Conservation (phyloP, 768 basidiomycete genomes). For the Phaeolepiota aurea region DNA sequence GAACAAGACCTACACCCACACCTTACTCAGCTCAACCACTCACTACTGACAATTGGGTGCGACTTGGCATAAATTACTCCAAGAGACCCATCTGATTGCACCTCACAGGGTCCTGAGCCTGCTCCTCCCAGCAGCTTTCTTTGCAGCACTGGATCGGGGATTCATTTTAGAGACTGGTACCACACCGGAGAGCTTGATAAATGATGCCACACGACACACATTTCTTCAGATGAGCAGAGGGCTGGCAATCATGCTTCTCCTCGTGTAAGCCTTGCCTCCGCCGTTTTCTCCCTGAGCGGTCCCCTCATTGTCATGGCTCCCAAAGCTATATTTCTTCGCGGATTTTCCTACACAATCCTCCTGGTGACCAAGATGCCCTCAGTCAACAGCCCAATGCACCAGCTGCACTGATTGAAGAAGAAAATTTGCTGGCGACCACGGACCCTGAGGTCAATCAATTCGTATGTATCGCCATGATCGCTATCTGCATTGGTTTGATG, state of each 20-base stretch:
- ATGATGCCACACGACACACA: slow-evolving; percentile 30
- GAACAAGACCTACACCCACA: slow-evolving; percentile 66
- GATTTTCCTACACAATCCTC: slow-evolving; percentile 64
- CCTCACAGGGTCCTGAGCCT: slow-evolving; percentile 49
- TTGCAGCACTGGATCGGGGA: slow-evolving; percentile 44
- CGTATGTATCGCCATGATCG: slow-evolving; percentile 46
- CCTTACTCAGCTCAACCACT: slow-evolving; percentile 58
- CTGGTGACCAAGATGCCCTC: slow-evolving; percentile 45
- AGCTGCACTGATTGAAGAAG: slow-evolving; percentile 30
- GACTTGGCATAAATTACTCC: slow-evolving; percentile 5
- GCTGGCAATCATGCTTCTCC: slow-evolving; percentile 51
- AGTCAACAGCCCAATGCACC: slow-evolving; percentile 34
- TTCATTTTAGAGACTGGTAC: slow-evolving; percentile 9
- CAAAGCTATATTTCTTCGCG: slow-evolving; percentile 58
- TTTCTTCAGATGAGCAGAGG: slow-evolving; percentile 62
- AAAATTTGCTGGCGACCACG: slow-evolving; percentile 19
- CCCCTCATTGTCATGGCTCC: neutral
- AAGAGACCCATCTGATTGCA: neutral
- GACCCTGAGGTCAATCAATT: slow-evolving; percentile 59
- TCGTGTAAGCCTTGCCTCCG: slow-evolving; percentile 35
- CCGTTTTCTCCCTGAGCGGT: neutral
- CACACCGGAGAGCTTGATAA: slow-evolving; percentile 20
- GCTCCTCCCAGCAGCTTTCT: slow-evolving; percentile 60
- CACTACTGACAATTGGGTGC: slow-evolving; percentile 63
- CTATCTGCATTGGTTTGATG: slow-evolving; percentile 49